phyloP scores from a whole-genome alignment of 257 asterid genomes.

The Misopates orontium region DNA sequence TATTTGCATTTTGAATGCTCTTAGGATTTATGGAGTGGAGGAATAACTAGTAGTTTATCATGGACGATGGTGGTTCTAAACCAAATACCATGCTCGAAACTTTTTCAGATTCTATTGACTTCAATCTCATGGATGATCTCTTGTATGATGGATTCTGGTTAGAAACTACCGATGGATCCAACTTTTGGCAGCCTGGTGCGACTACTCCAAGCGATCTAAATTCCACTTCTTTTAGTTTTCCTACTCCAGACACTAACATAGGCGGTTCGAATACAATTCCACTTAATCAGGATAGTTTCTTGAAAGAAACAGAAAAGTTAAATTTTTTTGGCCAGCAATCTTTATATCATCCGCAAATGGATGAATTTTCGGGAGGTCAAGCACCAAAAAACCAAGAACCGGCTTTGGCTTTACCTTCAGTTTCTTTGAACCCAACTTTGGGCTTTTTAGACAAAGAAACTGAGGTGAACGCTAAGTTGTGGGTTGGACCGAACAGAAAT shows the following conservation, averaged over 20 bases:
- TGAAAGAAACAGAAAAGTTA: conserved; percentile 36
- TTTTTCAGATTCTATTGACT: conserved; percentile 44
- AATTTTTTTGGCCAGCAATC: conserved; percentile 21
- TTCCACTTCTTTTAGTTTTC: conserved; percentile 33
- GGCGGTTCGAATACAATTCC: conserved; percentile 25
- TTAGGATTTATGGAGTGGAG: conserved; percentile 28
- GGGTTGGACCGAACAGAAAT: conserved; percentile 49
- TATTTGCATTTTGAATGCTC: conserved; percentile 4
- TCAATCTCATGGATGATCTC: conserved; percentile 61
- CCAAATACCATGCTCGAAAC: conserved; percentile 40
- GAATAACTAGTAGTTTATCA: conserved; percentile 39
- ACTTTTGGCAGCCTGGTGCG: conserved; percentile 51
- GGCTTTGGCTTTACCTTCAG: conserved; percentile 28
- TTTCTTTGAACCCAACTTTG: conserved; percentile 33
- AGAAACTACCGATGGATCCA: conserved; percentile 60
- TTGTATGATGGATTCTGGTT: conserved; percentile 81
- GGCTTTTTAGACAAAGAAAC: conserved; percentile 39
- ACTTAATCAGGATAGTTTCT: conserved; percentile 30
- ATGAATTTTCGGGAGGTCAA: conserved; percentile 26
- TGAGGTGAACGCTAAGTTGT: conserved; percentile 42
- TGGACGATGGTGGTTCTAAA: conserved; percentile 63
- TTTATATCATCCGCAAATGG: conserved; percentile 35
- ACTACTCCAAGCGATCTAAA: conserved; percentile 29
- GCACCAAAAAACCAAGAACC: conserved; percentile 29
- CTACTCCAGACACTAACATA: conserved; percentile 31